Base-by-base conservation (phyloP, 2,329 filamentous ascomycete species). In the Aspergillus caelatus region DNA sequence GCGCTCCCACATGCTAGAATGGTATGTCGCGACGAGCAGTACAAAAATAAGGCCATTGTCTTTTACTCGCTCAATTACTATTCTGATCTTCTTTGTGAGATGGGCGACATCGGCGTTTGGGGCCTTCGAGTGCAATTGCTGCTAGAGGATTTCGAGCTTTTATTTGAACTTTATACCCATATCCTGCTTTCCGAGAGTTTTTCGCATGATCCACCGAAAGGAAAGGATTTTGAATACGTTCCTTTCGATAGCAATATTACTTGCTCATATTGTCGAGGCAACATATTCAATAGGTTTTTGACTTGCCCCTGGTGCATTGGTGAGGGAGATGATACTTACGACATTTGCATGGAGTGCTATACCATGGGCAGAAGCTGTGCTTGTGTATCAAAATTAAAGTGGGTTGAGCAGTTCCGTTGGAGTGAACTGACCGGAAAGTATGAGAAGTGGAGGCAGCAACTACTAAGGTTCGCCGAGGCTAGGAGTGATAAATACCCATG, bases 331-430 rank as follows among this genome's bases (percentile, higher is more conserved):
- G 88, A 98, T 73, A 92, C 92, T 0, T 99, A 98, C 75, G 95
- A 99, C 75, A 85, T 99, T 26, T 99, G 95, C 74, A 94, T 99
- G 91, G 95, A 99, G 70, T 99, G 95, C 74, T 99, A 96, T 74
- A 91, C 89, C n/a, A 96, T 98, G 91, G 95, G 95, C 26, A 88
- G 95, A 58, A 97, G 94, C 53, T 99, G 95, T 75, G 88, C 87
- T 3, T 99, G 95, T 73, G 86, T 96, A 57, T 96, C 94, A 4
- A 89, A 88, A 12, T 85, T 97, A 12, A 88, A 87, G 65, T 99
- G 94, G 94, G 93, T 92, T 57, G 94, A 99, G 75, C 95, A 98
- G 75, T 97, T 94, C 85, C 82, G 86, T 14, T 98, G 94, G 94
- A 84, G 88, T 48, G 88, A 93, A 16, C 82, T 99, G 12, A 83